Conservation (phyloP, 1,139 yeast species). For the Pichia inconspicua region DNA sequence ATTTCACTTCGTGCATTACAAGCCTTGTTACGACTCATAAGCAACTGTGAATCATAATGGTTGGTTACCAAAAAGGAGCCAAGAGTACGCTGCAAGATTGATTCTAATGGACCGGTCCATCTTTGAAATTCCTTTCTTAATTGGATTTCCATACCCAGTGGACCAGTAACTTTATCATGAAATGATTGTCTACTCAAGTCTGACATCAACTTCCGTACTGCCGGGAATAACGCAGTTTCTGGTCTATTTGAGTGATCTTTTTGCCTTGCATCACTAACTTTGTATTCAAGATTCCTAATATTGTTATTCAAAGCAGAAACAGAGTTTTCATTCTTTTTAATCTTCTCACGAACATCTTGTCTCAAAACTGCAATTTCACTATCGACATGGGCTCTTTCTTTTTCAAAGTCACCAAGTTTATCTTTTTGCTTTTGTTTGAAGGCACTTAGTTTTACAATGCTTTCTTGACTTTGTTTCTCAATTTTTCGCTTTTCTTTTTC, state of each 20-base stretch:
- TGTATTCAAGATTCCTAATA: constrained; percentile 33
- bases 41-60: constrained; percentile 48
- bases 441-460: constrained; percentile 12
- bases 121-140: constrained; percentile 47
- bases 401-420: constrained; percentile 13
- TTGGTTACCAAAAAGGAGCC: constrained; percentile 63
- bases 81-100: constrained; percentile 39
- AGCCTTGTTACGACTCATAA: constrained; percentile 38
- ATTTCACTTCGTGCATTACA: constrained; percentile 33
- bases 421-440: constrained; percentile 14
- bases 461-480: constrained; percentile 18
- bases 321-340: constrained; percentile 20
- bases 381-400: constrained; percentile 5
- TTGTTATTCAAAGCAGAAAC: constrained; percentile 33
- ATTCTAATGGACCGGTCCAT: constrained; percentile 61
- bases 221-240: constrained; percentile 14
- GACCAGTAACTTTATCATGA: constrained; percentile 44
- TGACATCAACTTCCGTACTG: constrained; percentile 23
- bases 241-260: constrained; percentile 13
- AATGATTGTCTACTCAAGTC: constrained; percentile 33
- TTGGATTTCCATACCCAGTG: constrained; percentile 58
- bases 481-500: constrained; percentile 23
- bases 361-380: constrained; percentile 8
- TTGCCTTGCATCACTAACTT: constrained; percentile 9
- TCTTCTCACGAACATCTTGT: constrained; percentile 21